Conservation (phyloP, 2,329 filamentous ascomycete species). For the Akanthomyces dipterigenus region DNA sequence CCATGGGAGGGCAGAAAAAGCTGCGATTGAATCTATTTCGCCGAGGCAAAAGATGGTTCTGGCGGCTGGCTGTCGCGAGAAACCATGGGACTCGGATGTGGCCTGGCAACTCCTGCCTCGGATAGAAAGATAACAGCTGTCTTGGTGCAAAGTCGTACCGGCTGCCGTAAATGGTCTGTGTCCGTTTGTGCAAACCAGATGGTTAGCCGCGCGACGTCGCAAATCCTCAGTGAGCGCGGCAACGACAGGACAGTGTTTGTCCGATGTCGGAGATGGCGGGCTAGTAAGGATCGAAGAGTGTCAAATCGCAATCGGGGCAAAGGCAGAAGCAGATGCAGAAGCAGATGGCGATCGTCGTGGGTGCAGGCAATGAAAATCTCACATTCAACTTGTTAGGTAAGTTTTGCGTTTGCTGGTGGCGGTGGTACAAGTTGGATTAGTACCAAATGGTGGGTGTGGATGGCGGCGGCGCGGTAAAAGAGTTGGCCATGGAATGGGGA, state of each 20-base stretch:
- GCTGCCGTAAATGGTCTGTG: background rate
- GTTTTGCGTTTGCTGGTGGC: background rate
- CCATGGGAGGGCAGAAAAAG: background rate
- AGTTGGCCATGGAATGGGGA: background rate
- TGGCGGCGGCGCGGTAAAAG: background rate
- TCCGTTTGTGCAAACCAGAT: background rate
- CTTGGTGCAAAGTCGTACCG: background rate
- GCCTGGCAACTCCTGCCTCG: background rate
- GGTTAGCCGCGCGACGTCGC: background rate
- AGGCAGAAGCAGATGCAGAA: background rate
- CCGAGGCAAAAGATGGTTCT: background rate
- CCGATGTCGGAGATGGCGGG: background rate
- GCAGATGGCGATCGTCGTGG: background rate
- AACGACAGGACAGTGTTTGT: background rate
- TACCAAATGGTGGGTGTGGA: background rate
- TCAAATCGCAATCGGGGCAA: background rate
- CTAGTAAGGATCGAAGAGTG: background rate
- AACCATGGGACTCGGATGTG: background rate
- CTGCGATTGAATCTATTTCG: background rate
- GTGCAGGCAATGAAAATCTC: background rate
- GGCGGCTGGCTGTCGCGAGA: background rate
- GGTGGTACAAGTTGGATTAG: background rate
- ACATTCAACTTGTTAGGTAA: background rate
- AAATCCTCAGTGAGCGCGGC: background rate
- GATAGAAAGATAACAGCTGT: background rate